Conservation (phyloP, 805 yeast genomes). For the Spathaspora boniae region DNA sequence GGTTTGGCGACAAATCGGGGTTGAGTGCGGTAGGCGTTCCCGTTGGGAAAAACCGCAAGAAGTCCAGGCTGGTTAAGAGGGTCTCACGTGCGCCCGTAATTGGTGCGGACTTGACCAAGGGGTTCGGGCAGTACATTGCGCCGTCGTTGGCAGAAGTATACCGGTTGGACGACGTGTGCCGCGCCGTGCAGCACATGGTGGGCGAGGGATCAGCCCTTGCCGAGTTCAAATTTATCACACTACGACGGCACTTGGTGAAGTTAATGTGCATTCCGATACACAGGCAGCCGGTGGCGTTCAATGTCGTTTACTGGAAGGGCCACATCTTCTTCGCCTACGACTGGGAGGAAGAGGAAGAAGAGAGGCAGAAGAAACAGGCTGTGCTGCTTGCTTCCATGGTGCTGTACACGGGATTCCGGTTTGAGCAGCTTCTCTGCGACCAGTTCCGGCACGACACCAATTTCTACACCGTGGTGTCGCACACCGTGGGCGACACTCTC, state of each 20-base stretch:
- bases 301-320: slow-evolving; percentile 16
- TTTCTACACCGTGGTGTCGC: slow-evolving; percentile 16
- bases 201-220: slow-evolving; percentile 2
- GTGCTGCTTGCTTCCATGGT: too few species aligned
- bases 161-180: slow-evolving; percentile 14
- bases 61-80: slow-evolving; percentile 1
- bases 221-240: slow-evolving; percentile 13
- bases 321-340: slow-evolving; percentile 18
- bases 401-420: slow-evolving; percentile 21
- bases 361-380: slow-evolving; percentile 4
- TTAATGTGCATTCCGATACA: slow-evolving; percentile 20
- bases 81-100: slow-evolving; percentile 8
- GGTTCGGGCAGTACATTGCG: slow-evolving; percentile 12
- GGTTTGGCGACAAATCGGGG: slow-evolving; percentile 10
- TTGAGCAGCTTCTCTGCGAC: slow-evolving; percentile 15
- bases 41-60: slow-evolving; percentile 1
- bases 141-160: slow-evolving; percentile 12
- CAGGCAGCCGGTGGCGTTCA: slow-evolving; percentile 12
- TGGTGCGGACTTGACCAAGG: slow-evolving; percentile 18
- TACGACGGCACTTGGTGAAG: slow-evolving; percentile 17
- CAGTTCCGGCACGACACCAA: background rate
- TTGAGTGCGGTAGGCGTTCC: slow-evolving; percentile 8
- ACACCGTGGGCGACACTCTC: slow-evolving; percentile 9
- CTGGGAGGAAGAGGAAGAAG: slow-evolving; percentile 12
- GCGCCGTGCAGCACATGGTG: slow-evolving; percentile 11